Evolutionary conservation across 2,329 filamentous ascomycete genomes (phyloP).

Genomic region (Colletotrichum phormii): DNA sequence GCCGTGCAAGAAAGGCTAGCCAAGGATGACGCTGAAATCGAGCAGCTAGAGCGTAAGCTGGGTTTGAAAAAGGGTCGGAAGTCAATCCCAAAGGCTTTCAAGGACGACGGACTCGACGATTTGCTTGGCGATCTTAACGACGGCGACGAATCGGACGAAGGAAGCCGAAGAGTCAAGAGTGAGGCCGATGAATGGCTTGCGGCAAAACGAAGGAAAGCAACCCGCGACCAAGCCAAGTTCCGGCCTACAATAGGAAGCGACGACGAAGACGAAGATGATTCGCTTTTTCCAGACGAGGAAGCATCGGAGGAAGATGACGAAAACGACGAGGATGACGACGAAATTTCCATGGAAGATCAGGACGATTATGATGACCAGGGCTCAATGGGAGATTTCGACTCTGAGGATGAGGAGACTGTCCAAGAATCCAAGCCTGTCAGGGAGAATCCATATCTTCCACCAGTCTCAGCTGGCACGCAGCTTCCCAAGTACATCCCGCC

Average conservation of each 20-base stretch:
- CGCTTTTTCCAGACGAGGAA: conserved; percentile 43
- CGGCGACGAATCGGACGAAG: conserved; percentile 48
- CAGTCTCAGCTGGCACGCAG: conserved; percentile 57
- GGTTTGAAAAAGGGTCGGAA: conserved; percentile 84
- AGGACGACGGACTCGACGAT: conserved; percentile 85
- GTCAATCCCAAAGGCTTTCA: conserved; percentile 76
- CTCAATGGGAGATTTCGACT: conserved; percentile 54
- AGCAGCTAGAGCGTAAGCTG: conserved; percentile 86
- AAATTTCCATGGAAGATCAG: conserved; percentile 44
- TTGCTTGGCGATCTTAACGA: conserved; percentile 75
- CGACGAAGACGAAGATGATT: conserved; percentile 42
- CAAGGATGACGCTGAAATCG: conserved; percentile 90
- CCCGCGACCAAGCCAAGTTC: background rate
- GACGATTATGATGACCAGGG: conserved; percentile 47
- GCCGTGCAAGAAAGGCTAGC: conserved; percentile 72
- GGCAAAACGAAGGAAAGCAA: conserved; percentile 65
- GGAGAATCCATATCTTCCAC: conserved; percentile 92
- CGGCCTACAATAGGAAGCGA: conserved; percentile 30
- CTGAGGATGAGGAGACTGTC: conserved; percentile 45
- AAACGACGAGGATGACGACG: conserved; percentile 42
- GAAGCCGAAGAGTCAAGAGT: conserved; percentile 65
- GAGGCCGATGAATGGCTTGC: conserved; percentile 72
- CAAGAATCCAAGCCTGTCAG: conserved; percentile 60
- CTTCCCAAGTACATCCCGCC: conserved; percentile 88
- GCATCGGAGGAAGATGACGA: conserved; percentile 43